Percentiles rank a stretch among this genome's conserved stretches.
Evolutionary conservation across 768 basidiomycete genomes (phyloP).

Genomic region (Mycena rosella): DNA sequence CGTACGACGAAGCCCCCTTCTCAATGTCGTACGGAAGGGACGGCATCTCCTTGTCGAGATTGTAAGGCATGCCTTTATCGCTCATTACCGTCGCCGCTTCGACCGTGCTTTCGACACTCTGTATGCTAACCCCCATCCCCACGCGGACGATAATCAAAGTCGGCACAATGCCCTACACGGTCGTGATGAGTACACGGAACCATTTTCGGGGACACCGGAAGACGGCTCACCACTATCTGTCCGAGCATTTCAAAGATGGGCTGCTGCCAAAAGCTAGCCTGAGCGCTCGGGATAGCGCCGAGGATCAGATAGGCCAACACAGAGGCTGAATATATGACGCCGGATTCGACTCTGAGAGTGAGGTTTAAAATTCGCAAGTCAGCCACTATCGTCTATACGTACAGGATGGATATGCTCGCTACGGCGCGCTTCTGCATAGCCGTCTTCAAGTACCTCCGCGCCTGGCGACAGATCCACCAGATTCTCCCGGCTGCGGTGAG

Average conservation of each 20-base stretch:
- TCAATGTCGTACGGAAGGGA: neutral
- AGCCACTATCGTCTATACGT: neutral
- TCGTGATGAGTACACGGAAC: neutral
- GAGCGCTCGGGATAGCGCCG: no score
- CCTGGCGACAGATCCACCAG: conserved; percentile 9
- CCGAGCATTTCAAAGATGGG: conserved; percentile 7
- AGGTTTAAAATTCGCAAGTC: neutral
- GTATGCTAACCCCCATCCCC: neutral
- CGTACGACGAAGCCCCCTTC: neutral
- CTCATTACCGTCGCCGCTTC: no score
- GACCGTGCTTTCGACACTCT: no score
- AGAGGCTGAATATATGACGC: neutral
- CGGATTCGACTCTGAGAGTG: neutral
- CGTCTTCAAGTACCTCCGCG: neutral
- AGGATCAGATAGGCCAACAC: no score
- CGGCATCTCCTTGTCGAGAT: neutral
- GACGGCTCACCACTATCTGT: conserved; percentile 7
- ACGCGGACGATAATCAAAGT: conserved; percentile 19
- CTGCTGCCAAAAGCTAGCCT: no score
- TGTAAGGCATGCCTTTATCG: neutral
- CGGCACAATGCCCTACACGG: conserved; percentile 10
- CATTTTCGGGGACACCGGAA: neutral
- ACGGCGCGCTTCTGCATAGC: neutral
- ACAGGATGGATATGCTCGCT: conserved; percentile 11
- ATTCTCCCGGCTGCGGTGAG: conserved; percentile 20